phyloP scores from a whole-genome alignment of 208 protist genomes.

The Trypanosomatidae sp. region DNA sequence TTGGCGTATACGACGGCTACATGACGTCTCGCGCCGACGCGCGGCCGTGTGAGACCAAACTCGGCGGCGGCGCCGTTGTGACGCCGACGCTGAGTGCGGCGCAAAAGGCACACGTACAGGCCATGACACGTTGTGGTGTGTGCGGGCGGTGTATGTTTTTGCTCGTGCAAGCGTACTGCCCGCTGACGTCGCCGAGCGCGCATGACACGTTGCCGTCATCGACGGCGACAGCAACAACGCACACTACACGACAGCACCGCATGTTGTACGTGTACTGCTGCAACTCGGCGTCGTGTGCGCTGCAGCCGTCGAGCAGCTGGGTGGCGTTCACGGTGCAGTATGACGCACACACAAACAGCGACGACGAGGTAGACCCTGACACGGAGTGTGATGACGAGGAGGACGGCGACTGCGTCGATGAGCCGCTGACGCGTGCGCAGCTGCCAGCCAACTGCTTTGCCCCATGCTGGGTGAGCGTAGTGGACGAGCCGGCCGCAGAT shows the following conservation, averaged over 20 bases:
- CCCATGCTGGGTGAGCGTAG: conserved; percentile 50
- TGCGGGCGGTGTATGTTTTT: conserved; percentile 59
- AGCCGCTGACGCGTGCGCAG: conserved; percentile 14
- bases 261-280: conserved; percentile 81
- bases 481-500: conserved; percentile 41
- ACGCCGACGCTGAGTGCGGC: conserved; percentile 23
- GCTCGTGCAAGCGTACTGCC: conserved; percentile 64
- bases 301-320: conserved; percentile 61
- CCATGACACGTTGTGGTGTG: conserved; percentile 58
- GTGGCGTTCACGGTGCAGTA: conserved; percentile 51
- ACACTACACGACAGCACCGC: conserved; percentile 22
- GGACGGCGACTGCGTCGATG: conserved; percentile 24
- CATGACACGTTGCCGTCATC: neutral
- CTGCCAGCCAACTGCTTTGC: conserved; percentile 38
- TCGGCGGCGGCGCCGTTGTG: conserved; percentile 47
- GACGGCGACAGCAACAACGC: neutral
- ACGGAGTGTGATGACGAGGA: conserved; percentile 10
- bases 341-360: conserved; percentile 20
- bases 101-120: conserved; percentile 12
- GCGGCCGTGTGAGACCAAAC: conserved; percentile 61
- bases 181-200: conserved; percentile 13
- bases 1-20: conserved; percentile 74
- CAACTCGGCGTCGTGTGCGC: conserved; percentile 44
- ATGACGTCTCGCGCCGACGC: conserved; percentile 27
- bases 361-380: conserved; percentile 13